A percentile compares a stretch with the other conserved stretches of the same genome.
phyloP scores from a whole-genome alignment of 1,284 basidiomycete species.

The Heterobasidion occidentale region DNA sequence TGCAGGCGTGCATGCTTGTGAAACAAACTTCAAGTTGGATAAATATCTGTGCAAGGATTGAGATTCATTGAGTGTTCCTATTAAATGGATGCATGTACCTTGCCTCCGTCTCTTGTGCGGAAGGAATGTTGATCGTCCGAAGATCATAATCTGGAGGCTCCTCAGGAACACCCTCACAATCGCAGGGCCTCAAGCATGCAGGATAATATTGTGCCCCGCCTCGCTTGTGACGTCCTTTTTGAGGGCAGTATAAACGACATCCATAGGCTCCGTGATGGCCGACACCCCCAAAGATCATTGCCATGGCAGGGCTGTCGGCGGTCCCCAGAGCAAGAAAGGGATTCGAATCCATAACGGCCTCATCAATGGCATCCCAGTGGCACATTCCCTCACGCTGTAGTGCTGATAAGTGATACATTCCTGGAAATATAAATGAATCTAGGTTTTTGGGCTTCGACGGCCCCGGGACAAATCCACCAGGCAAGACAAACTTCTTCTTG shows the following conservation, averaged over 20 bases:
- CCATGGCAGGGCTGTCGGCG: constrained; percentile 14
- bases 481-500: constrained; percentile 10
- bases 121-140: too few relatives aligned
- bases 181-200: constrained; percentile 16
- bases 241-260: constrained; percentile 22
- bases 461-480: constrained; percentile 11
- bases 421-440: constrained; percentile 11
- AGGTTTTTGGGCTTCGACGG: constrained; percentile 10
- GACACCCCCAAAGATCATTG: constrained; percentile 20
- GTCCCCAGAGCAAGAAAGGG: constrained; percentile 7
- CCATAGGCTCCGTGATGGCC: constrained; percentile 23
- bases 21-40: too few relatives aligned
- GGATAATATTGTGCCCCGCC: constrained; percentile 22
- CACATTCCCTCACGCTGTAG: not conserved
- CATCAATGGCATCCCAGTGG: constrained; percentile 2
- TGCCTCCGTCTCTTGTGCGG: too few relatives aligned
- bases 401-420: constrained; percentile 1
- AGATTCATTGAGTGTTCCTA: too few relatives aligned
- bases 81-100: too few relatives aligned
- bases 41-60: too few relatives aligned
- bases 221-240: constrained; percentile 24
- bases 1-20: not conserved
- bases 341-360: not conserved
- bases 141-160: constrained; percentile 21
- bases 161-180: constrained; percentile 6